These are phyloP conservation scores for Coemansia sp. DNA, from an alignment of 192 early-diverging fungal species.

Conservation along the genomic window DNA sequence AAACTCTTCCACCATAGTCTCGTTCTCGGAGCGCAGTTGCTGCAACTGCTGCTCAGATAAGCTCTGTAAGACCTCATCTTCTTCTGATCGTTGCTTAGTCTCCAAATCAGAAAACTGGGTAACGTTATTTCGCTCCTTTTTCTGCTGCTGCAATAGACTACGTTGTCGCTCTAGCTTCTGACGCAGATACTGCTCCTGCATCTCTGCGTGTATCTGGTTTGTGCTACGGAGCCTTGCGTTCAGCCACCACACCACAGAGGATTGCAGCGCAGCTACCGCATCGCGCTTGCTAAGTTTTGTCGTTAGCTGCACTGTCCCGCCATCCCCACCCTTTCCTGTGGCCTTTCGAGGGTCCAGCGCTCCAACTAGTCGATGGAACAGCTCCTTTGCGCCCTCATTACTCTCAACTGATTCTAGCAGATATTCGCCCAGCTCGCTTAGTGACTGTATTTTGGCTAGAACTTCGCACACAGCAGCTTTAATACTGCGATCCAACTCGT, in stretches of 20 bases:
- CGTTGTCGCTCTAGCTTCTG: slow-evolving; percentile 69
- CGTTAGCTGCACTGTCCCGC: too few species aligned
- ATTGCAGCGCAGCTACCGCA: slow-evolving; percentile 63
- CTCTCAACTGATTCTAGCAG: slow-evolving; percentile 30
- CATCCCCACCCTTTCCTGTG: not conserved
- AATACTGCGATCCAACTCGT: slow-evolving; percentile 67
- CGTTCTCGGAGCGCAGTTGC: slow-evolving; percentile 70
- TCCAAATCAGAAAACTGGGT: not conserved
- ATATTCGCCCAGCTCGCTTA: slow-evolving; percentile 57
- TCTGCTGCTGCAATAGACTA: slow-evolving; percentile 25
- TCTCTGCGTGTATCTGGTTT: slow-evolving; percentile 67
- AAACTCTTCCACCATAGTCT: slow-evolving; percentile 65
- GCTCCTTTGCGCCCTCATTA: slow-evolving; percentile 20
- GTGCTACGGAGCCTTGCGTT: slow-evolving; percentile 66
- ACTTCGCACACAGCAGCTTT: slow-evolving; percentile 60
- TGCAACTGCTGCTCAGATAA: slow-evolving; percentile 55
- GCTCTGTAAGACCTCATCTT: slow-evolving; percentile 59
- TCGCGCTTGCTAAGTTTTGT: slow-evolving; percentile 49
- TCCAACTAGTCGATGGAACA: slow-evolving; percentile 47
- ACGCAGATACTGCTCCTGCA: slow-evolving; percentile 66
- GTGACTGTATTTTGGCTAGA: slow-evolving; percentile 58
- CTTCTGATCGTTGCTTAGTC: slow-evolving; percentile 9
- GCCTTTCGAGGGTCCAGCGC: slow-evolving; percentile 48
- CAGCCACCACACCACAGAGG: slow-evolving; percentile 66
- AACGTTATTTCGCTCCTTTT: slow-evolving; percentile 10